phyloP scores from a whole-genome alignment of 306 rosid genomes.

The Amphicarpaea edgeworthii region DNA sequence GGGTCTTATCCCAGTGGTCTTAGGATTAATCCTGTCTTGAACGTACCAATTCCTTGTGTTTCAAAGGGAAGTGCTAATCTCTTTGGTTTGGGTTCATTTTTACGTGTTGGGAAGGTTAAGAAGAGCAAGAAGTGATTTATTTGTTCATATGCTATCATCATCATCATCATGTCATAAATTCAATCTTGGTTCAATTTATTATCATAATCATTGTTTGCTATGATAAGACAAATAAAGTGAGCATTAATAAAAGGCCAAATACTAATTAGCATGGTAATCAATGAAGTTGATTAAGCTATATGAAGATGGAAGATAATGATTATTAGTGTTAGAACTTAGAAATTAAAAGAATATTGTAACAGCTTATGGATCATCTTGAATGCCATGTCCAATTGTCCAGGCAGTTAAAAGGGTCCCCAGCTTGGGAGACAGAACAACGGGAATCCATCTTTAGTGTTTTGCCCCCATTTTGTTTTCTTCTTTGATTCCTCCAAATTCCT shows the following conservation, averaged over 20 bases:
- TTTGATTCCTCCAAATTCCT: constrained; percentile 27
- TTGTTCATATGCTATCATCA: constrained; percentile 22
- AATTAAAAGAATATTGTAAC: constrained; percentile 7
- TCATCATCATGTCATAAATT: constrained; percentile 28
- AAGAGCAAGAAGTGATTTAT: constrained; percentile 67
- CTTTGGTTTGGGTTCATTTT: constrained; percentile 74
- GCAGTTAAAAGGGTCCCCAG: constrained; percentile 48
- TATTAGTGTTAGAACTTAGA: background rate
- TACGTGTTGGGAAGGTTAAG: constrained; percentile 67
- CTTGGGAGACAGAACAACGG: constrained; percentile 47
- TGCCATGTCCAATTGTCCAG: constrained; percentile 35
- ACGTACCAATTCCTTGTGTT: constrained; percentile 83
- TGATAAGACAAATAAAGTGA: constrained; percentile 3
- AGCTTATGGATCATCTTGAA: background rate
- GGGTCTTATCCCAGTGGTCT: constrained; percentile 65
- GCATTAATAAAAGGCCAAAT: constrained; percentile 13
- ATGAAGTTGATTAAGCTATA: constrained; percentile 30
- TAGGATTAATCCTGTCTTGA: constrained; percentile 72
- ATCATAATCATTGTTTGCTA: constrained; percentile 21
- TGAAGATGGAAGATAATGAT: constrained; percentile 6
- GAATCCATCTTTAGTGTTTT: constrained; percentile 48
- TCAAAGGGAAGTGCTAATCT: constrained; percentile 74
- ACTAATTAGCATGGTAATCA: background rate
- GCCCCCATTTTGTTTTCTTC: constrained; percentile 43
- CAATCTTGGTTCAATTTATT: constrained; percentile 36